These are phyloP conservation scores for Otatea glauca DNA, from an alignment of 176 grass and related monocot species.

Conservation along the genomic window DNA sequence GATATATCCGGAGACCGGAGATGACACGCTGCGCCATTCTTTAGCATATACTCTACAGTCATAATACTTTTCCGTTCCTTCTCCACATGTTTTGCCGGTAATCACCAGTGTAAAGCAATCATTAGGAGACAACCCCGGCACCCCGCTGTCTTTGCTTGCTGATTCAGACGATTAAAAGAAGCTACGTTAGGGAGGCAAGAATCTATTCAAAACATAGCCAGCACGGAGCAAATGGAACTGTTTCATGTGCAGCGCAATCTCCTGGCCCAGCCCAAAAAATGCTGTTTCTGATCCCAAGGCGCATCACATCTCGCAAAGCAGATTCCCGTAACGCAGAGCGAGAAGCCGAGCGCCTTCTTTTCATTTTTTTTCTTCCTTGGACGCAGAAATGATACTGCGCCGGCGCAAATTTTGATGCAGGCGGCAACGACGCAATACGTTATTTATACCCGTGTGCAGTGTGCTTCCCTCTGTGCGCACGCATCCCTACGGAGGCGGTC, in stretches of 20 bases:
- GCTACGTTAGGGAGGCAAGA: slow-evolving; percentile 28
- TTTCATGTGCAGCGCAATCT: background rate
- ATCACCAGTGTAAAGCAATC: slow-evolving; percentile 45
- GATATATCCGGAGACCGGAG: background rate
- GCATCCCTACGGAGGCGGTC: slow-evolving; percentile 38
- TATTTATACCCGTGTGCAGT: background rate
- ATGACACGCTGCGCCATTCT: slow-evolving; percentile 1
- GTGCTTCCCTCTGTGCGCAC: background rate
- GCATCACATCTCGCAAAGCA: slow-evolving; percentile 36
- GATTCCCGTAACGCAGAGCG: slow-evolving; percentile 17
- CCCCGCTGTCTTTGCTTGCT: slow-evolving; percentile 21
- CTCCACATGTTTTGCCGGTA: slow-evolving; percentile 44
- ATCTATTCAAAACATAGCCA: slow-evolving; percentile 38
- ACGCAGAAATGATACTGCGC: background rate
- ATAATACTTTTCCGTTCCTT: slow-evolving; percentile 27
- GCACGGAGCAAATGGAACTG: background rate
- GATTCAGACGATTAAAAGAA: slow-evolving; percentile 12
- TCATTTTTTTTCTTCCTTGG: background rate
- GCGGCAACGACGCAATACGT: background rate
- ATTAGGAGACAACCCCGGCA: slow-evolving; percentile 37
- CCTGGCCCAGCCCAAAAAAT: background rate
- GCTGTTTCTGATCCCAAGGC: slow-evolving; percentile 45
- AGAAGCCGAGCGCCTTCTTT: background rate
- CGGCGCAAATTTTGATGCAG: slow-evolving; percentile 35
- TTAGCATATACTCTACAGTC: background rate